A percentile compares a stretch with the other conserved stretches of the same genome.
phyloP scores from a whole-genome alignment of 83 land plant genomes.

The Picea abies region DNA sequence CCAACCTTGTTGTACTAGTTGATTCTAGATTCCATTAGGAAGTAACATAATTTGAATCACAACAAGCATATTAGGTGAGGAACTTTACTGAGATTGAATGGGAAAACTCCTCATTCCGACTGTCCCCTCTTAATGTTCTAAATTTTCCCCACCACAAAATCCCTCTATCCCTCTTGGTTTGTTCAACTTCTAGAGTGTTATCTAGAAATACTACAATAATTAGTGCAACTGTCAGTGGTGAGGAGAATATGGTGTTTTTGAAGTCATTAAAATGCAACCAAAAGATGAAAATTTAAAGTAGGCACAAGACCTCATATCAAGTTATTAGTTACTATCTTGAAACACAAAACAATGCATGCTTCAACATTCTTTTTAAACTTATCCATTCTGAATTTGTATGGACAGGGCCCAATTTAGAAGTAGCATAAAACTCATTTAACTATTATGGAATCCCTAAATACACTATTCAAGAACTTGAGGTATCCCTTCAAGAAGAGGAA shows the following conservation, averaged over 20 bases:
- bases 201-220: too few species aligned
- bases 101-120: conserved; percentile 18
- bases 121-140: conserved; percentile 83
- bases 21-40: conserved; percentile 86
- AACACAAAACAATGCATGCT: neutral
- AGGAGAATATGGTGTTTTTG: too few species aligned
- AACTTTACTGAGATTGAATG: conserved; percentile 85
- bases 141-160: conserved; percentile 96
- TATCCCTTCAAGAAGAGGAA: too few species aligned
- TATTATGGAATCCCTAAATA: conserved; percentile 37
- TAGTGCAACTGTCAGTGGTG: too few species aligned
- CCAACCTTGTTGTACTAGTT: conserved; percentile 70
- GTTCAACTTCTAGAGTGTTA: conserved; percentile 58
- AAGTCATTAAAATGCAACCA: neutral
- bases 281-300: conserved; percentile 10
- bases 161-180: conserved; percentile 80
- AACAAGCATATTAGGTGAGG: conserved; percentile 75
- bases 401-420: conserved; percentile 45
- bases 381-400: conserved; percentile 52
- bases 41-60: neutral
- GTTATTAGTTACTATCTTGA: neutral
- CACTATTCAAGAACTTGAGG: too few species aligned
- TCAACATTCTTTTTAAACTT: conserved; percentile 4
- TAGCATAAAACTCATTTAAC: conserved; percentile 30
- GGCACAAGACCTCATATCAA: neutral